Conservation (phyloP, 257 asterid genomes). For the Ballota nigra region DNA sequence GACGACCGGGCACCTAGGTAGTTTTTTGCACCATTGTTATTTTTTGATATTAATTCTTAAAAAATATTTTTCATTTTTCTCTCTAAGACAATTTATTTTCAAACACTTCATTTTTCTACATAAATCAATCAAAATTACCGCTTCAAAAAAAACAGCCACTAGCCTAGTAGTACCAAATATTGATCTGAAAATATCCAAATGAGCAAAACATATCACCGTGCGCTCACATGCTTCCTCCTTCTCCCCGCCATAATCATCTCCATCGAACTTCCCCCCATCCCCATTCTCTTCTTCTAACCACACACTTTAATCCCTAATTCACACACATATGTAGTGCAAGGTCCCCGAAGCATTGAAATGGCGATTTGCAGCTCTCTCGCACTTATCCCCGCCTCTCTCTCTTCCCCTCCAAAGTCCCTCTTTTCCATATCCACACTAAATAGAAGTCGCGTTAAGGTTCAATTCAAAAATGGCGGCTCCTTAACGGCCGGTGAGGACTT, state of each 20-base stretch:
- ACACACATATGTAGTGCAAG: background rate
- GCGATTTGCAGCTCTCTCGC: slow-evolving; percentile 31
- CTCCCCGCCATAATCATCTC: slow-evolving; percentile 24
- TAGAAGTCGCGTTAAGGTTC: slow-evolving; percentile 15
- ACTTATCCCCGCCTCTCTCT: slow-evolving; percentile 30
- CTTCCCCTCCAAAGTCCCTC: slow-evolving; percentile 26
- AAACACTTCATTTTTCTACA: too few relatives aligned
- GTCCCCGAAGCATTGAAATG: slow-evolving; percentile 21
- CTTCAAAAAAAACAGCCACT: background rate
- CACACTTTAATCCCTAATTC: background rate
- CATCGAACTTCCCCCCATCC: slow-evolving; percentile 8
- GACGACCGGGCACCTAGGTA: too few relatives aligned
- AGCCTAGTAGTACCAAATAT: too few relatives aligned
- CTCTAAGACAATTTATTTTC: too few relatives aligned
- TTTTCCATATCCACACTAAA: background rate
- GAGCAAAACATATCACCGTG: slow-evolving; percentile 3
- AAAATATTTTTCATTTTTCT: too few relatives aligned
- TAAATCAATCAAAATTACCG: background rate
- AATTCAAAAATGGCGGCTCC: slow-evolving; percentile 29
- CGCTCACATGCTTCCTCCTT: slow-evolving; percentile 34
- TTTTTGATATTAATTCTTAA: too few relatives aligned
- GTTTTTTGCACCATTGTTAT: too few relatives aligned
- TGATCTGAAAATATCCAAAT: background rate
- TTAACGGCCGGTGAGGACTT: slow-evolving; percentile 67
- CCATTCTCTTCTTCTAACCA: slow-evolving; percentile 9